These are phyloP conservation scores for Arthroderma uncinatum DNA, from an alignment of 2,329 filamentous ascomycete species.

Conservation along the genomic window DNA sequence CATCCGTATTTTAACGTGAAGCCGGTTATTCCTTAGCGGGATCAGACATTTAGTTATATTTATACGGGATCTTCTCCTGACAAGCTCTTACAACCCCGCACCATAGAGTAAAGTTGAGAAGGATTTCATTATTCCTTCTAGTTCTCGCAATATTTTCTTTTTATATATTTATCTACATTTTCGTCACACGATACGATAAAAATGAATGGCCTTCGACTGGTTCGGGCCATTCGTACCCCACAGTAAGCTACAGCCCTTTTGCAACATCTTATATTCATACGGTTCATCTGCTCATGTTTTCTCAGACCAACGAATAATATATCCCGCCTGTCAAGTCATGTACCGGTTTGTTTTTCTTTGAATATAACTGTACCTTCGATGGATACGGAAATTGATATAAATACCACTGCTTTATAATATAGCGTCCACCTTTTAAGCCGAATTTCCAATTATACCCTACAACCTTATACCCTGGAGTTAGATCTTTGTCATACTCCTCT, in stretches of 20 bases:
- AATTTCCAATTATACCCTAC: not conserved
- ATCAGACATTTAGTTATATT: not conserved
- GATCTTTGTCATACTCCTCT: not conserved
- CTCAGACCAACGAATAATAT: not conserved
- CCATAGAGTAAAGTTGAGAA: not conserved
- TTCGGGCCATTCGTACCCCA: not conserved
- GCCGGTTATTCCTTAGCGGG: not conserved
- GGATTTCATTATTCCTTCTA: not conserved
- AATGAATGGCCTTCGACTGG: not conserved
- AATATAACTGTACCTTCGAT: not conserved
- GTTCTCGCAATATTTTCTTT: not conserved
- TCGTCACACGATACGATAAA: not conserved
- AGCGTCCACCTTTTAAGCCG: not conserved
- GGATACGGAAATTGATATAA: not conserved
- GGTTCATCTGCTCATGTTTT: not conserved
- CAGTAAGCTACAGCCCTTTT: not conserved
- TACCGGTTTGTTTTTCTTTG: not conserved
- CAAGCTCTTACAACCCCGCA: no score
- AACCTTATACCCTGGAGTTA: not conserved
- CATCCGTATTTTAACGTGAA: not conserved
- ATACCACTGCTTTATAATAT: not conserved
- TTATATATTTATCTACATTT: not conserved
- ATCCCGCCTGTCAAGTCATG: not conserved
- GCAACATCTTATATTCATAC: not conserved
- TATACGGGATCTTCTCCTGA: no score